Conservation (phyloP, 2,329 filamentous ascomycete genomes). For the Chrysoporthe puriensis region DNA sequence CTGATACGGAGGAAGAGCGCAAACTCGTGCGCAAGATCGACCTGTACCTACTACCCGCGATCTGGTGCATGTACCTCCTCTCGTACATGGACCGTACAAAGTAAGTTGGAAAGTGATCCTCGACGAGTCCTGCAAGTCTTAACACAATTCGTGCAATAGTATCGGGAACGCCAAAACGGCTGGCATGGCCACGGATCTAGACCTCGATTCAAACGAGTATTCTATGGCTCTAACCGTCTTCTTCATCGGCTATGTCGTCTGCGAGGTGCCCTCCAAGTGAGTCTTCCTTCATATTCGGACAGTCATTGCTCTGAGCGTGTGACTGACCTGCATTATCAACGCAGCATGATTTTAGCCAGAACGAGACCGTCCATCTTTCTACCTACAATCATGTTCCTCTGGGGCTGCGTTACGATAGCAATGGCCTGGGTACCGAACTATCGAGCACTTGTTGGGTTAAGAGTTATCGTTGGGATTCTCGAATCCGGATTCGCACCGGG, state of each 20-base stretch:
- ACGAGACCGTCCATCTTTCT: conserved; percentile 45
- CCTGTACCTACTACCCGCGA: conserved; percentile 43
- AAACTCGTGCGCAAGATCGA: conserved; percentile 42
- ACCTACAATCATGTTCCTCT: conserved; percentile 43
- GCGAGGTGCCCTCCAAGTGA: conserved; percentile 49
- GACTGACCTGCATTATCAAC: neutral
- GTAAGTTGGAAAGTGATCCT: conserved; percentile 36
- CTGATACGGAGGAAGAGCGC: conserved; percentile 22
- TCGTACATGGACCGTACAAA: conserved; percentile 50
- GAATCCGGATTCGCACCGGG: conserved; percentile 63
- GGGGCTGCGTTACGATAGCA: conserved; percentile 44
- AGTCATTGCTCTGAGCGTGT: neutral
- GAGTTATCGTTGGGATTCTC: conserved; percentile 55
- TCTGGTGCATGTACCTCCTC: conserved; percentile 46
- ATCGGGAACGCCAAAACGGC: conserved; percentile 47
- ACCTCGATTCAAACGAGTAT: conserved; percentile 45
- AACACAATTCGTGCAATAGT: neutral
- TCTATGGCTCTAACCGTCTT: conserved; percentile 45
- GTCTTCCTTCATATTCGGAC: neutral
- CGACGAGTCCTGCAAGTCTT: neutral
- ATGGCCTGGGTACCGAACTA: conserved; percentile 44
- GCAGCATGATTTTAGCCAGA: conserved; percentile 45
- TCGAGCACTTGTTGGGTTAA: conserved; percentile 38
- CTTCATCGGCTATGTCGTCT: conserved; percentile 48
- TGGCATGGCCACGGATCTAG: conserved; percentile 46